Percentiles rank a stretch among this genome's conserved stretches.
Evolutionary conservation across 208 protist genomes (phyloP).

Genomic region (Crithidia thermophila): DNA sequence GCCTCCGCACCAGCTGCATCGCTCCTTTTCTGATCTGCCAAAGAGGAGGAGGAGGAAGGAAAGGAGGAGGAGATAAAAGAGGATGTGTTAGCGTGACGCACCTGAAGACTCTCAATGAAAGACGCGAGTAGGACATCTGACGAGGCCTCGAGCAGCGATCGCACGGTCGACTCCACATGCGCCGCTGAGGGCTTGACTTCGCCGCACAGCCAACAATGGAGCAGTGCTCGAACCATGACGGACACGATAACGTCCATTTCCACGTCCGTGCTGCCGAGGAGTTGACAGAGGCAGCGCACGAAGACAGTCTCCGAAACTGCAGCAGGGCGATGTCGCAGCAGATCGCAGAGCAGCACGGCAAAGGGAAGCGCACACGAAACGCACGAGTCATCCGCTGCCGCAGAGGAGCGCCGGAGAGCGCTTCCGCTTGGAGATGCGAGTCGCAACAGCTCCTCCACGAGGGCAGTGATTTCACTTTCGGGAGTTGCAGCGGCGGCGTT

Average conservation of each 20-base stretch:
- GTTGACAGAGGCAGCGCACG: slow-evolving; percentile 10
- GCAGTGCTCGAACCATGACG: slow-evolving; percentile 7
- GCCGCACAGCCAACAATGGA: not conserved
- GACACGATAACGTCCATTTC: slow-evolving; percentile 1
- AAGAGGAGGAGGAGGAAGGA: not conserved
- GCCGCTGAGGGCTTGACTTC: not conserved
- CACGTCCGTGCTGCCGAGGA: slow-evolving; percentile 11
- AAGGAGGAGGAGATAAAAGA: not conserved
- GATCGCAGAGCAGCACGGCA: not conserved
- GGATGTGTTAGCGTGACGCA: not conserved
- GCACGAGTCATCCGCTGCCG: slow-evolving; percentile 6
- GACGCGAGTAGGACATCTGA: slow-evolving; percentile 12
- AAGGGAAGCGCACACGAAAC: not conserved
- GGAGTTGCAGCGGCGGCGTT: too few relatives aligned
- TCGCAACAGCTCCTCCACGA: too few relatives aligned
- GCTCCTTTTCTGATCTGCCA: not conserved
- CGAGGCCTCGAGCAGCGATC: slow-evolving; percentile 14
- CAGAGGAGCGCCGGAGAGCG: too few relatives aligned
- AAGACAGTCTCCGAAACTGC: slow-evolving; percentile 6
- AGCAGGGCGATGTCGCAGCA: not conserved
- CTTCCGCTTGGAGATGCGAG: too few relatives aligned
- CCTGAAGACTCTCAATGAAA: slow-evolving; percentile 8
- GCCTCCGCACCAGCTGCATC: not conserved
- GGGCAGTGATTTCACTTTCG: too few relatives aligned
- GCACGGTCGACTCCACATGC: slow-evolving; percentile 16